Base-by-base conservation (phyloP, 495 filamentous ascomycete species). In the Penicillium subrubescens region DNA sequence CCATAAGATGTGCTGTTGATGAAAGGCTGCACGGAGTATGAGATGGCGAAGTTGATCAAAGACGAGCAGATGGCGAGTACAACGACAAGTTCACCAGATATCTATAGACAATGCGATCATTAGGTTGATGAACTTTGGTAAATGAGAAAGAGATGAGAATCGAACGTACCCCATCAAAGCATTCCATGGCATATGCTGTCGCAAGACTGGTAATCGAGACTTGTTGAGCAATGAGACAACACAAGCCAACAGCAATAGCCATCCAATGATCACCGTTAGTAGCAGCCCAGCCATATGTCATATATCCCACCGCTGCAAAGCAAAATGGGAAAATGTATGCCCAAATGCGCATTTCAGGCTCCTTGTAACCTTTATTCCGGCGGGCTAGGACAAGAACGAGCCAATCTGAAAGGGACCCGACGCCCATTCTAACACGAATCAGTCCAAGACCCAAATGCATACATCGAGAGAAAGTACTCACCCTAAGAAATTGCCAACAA, bases 141-240 rank as follows among this genome's bases (percentile, higher is more conserved):
- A 15, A 15, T 3, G 17, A 6, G 27, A 35, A 8, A 27, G 23
- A 34, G 5, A 15, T 39, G 19, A n/a, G n/a, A 33, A 14, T 11
- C 4, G 12, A 23, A 61, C 71, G 51, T 51, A 75, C 73, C 59
- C 66, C 65, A 51, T 76, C 73, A 27, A 75, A 76, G 41, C 72
- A 77, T 51, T 79, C 77, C 71, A 79, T 76, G 1, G 75, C 77
- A 70, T 77, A 79, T 11, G 73, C 74, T 5, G 75, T 76, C n/a
- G 75, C 77, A 56, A 78, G 65, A 61, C 72, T 74, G 21, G 74
- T 75, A 0, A 75, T 69, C 17, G 71, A 71, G 10, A 79, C 75
- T 55, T 79, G 75, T 25, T 78, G 73, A 12, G 76, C 77, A 60
- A 77, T 78, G 68, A 79, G 66, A 61, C 66, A 72, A 61, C 72